Base-by-base conservation (phyloP, 768 basidiomycete species). In the Termitomyces titanicus region DNA sequence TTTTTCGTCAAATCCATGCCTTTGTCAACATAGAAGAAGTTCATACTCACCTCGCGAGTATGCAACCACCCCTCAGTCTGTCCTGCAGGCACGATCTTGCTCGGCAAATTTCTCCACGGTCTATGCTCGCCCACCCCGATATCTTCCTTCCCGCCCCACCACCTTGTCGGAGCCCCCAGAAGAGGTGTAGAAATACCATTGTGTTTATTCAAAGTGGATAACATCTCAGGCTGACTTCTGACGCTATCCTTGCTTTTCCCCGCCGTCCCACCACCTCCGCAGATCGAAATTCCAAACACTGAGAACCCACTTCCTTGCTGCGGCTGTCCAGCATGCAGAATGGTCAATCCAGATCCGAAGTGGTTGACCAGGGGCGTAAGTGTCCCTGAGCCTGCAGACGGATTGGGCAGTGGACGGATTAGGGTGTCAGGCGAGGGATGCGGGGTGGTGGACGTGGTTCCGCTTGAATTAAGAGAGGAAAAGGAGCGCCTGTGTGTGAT, bases 11-110 rank as follows among this genome's bases (percentile, higher is more conserved):
- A 53, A n/a, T n/a, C n/a, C 27, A 54, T 34, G n/a, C 35, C 27
- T 8, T 8, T 4, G 18, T 20, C n/a, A 29, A 22, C 17, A 40
- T 35, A 29, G 20, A 17, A 56, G 49, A 44, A 42, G 33, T 38
- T 44, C 29, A 37, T n/a, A 58, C 67, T 49, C 42, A 74, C 75
- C 60, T 68, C 62, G 20, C 69, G 64, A 5, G 76, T 77, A 37
- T 69, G 66, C 40, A 72, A 61, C 59, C 70, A 69, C 10, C 70
- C 74, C 34, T 73, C 70, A 13, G 67, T 69, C 46, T 77, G 76
- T 43, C 77, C 76, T 33, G 67, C 60, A 17, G 74, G 72, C 24
- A 74, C 56, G 7, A 70, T 66, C 44, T 68, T 67, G 58, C 66
- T 69, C 20, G 67, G 67, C 18, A 51, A 51, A 35, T 67, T 65